These are phyloP conservation scores for Nasturtium officinale DNA, from an alignment of 345 rosid species.

Conservation along the genomic window DNA sequence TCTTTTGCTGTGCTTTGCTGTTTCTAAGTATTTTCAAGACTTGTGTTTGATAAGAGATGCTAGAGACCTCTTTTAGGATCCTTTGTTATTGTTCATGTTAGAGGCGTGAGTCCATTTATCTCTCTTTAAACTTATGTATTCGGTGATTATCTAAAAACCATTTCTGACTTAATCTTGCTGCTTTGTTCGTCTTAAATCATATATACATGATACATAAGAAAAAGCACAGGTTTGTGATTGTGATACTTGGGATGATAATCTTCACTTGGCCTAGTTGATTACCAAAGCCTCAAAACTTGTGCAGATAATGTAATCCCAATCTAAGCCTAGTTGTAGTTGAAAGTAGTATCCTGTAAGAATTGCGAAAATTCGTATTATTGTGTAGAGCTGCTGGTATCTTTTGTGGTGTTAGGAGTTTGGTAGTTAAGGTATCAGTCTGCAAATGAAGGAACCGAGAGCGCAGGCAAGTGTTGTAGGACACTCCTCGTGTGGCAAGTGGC, in stretches of 20 bases:
- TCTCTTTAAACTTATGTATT: constrained; percentile 32
- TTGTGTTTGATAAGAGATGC: constrained; percentile 39
- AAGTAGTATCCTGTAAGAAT: background rate
- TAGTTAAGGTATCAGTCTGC: constrained; percentile 54
- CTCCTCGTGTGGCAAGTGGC: constrained; percentile 95
- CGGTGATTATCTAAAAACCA: constrained; percentile 20
- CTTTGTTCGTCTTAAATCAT: constrained; percentile 5
- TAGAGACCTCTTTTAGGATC: constrained; percentile 41
- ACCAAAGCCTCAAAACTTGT: background rate
- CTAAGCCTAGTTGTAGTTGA: background rate
- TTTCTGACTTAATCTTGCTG: constrained; percentile 28
- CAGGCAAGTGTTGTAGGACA: constrained; percentile 80
- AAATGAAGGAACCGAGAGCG: constrained; percentile 68
- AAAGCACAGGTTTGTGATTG: background rate
- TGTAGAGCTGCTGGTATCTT: background rate
- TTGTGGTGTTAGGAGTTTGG: constrained; percentile 21
- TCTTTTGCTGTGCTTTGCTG: constrained; percentile 1
- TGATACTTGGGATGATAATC: background rate
- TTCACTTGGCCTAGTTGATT: constrained; percentile 7
- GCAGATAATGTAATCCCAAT: background rate
- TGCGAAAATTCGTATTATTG: background rate
- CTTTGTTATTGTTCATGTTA: constrained; percentile 35
- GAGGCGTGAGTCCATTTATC: constrained; percentile 3
- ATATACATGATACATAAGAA: constrained; percentile 8
- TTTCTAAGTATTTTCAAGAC: constrained; percentile 18